phyloP scores from a whole-genome alignment of 371 early-diverging fungal species.

The Rhizopus stolonifer region DNA sequence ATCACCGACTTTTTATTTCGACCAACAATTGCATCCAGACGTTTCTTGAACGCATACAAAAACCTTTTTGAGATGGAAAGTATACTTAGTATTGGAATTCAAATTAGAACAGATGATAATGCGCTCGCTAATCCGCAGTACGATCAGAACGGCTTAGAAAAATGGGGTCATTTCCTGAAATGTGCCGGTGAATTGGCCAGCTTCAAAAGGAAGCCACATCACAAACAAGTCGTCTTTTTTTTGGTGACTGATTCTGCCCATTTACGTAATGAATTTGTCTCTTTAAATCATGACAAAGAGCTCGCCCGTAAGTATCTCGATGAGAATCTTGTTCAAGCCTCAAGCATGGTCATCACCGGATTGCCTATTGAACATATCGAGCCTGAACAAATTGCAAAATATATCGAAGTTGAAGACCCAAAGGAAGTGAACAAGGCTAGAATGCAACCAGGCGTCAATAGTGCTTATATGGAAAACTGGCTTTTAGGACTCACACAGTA shows the following conservation, averaged over 20 bases:
- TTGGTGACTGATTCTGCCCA: constrained; percentile 45
- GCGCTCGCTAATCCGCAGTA: constrained; percentile 41
- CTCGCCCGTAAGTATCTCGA: constrained; percentile 21
- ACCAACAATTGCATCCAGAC: constrained; percentile 45
- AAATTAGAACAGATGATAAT: constrained; percentile 44
- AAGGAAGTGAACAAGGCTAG: constrained; percentile 24
- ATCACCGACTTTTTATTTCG: constrained; percentile 46
- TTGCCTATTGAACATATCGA: constrained; percentile 55
- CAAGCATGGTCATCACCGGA: constrained; percentile 43
- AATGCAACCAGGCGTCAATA: constrained; percentile 39
- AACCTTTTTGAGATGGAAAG: constrained; percentile 43
- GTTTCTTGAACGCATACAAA: constrained; percentile 47
- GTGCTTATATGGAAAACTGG: constrained; percentile 55
- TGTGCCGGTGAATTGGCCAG: constrained; percentile 46
- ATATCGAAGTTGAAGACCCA: constrained; percentile 25
- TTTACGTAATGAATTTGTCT: constrained; percentile 42
- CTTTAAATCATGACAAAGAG: constrained; percentile 29
- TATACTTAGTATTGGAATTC: constrained; percentile 44
- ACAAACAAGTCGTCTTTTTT: constrained; percentile 44
- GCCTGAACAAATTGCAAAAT: constrained; percentile 36
- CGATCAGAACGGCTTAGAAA: constrained; percentile 31
- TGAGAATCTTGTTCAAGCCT: constrained; percentile 27
- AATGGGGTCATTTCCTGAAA: constrained; percentile 46
- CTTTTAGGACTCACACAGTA: constrained; percentile 47
- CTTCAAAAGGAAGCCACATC: constrained; percentile 34